Percentiles rank a stretch among this genome's conserved stretches.
These are phyloP conservation scores for Apiospora kogelbergensis DNA, from an alignment of 2,329 filamentous ascomycete species.

Conservation along the genomic window DNA sequence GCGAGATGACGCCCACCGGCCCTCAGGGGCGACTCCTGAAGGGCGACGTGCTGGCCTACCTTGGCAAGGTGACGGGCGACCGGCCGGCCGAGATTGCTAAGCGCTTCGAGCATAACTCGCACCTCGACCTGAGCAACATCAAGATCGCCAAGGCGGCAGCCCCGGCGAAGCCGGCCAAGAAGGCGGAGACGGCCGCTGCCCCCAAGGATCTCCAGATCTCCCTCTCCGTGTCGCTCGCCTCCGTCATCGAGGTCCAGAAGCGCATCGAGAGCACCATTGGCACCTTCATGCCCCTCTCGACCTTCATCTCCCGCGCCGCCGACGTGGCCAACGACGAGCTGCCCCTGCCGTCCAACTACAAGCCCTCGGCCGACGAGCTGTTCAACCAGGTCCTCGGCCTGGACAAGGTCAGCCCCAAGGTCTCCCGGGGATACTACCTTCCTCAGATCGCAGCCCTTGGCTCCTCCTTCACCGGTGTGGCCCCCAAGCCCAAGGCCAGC, in stretches of 20 bases:
- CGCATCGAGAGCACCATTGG: constrained; percentile 76
- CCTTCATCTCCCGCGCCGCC: constrained; percentile 81
- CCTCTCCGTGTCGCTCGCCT: constrained; percentile 74
- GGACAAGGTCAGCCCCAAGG: constrained; percentile 48
- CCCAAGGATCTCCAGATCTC: constrained; percentile 59
- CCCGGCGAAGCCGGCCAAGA: constrained; percentile 30
- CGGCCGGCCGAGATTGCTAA: constrained; percentile 71
- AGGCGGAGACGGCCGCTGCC: constrained; percentile 40
- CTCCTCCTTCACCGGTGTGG: constrained; percentile 35
- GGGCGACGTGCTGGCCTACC: constrained; percentile 88
- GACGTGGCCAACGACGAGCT: constrained; percentile 87
- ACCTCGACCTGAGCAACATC: constrained; percentile 94
- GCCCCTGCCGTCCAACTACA: constrained; percentile 62
- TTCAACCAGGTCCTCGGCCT: constrained; percentile 87
- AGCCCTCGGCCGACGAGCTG: constrained; percentile 75
- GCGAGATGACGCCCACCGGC: constrained; percentile 83
- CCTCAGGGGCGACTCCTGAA: constrained; percentile 88
- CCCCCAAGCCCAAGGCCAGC: constrained; percentile 39
- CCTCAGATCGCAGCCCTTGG: constrained; percentile 69
- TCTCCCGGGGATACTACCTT: constrained; percentile 62
- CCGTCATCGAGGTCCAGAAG: constrained; percentile 78
- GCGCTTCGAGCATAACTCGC: constrained; percentile 71
- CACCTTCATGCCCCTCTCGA: constrained; percentile 78
- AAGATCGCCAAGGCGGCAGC: constrained; percentile 64
- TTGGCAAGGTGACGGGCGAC: constrained; percentile 73